Evolutionary conservation across 2,329 filamentous ascomycete species (phyloP), one percentile per base, ranked within the genome.

Genomic region (Calonectria henricotiae): DNA sequence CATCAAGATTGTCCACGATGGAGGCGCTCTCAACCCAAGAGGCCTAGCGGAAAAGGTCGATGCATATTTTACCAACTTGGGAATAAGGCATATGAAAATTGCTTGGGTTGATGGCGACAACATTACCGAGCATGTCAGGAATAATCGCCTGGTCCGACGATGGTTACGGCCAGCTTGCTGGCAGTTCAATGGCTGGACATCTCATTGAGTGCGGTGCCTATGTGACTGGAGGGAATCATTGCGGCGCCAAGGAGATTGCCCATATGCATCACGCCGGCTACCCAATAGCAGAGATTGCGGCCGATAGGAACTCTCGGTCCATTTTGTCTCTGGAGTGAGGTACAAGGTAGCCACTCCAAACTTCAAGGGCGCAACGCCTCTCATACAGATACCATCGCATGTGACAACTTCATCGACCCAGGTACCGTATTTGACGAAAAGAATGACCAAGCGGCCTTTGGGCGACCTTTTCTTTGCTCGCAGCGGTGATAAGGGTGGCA

Each of bases 1-100:
- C 0, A 89, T 90, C 79, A 88, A 87, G 69, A 81, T 90, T 12
- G 82, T 89, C 32, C 81, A 89, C 62, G 89, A 90, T 72, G 89
- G 88, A 1, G 89, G 89, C 0, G 87, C 85, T 2, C 82, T 88
- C 15, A 88, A 90, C 67, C 89, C 89, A 0, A 82, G 82, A 65
- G 87, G 85, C 0, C 74, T 91, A 13, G 86, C 87, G 0, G 75
- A 85, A 62, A 76, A 76, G 44, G 71, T 78, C n/a, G 67, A 77
- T 2, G 68, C 71, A 15, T 71, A 67, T 30, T 69, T 71, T 30
- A 11, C 44, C 68, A 71, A 77, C 74, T n/a, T 75, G 68, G 30
- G 72, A 75, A 20, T 76, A 74, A 30, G 75, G 73, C 66, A 77
- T 15, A 71, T 84, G 17, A 79, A 79, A 32, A 78, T 84, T 6